Evolutionary conservation across 2,329 filamentous ascomycete genomes (phyloP).

Genomic region (Ceratocystis huliohia): DNA sequence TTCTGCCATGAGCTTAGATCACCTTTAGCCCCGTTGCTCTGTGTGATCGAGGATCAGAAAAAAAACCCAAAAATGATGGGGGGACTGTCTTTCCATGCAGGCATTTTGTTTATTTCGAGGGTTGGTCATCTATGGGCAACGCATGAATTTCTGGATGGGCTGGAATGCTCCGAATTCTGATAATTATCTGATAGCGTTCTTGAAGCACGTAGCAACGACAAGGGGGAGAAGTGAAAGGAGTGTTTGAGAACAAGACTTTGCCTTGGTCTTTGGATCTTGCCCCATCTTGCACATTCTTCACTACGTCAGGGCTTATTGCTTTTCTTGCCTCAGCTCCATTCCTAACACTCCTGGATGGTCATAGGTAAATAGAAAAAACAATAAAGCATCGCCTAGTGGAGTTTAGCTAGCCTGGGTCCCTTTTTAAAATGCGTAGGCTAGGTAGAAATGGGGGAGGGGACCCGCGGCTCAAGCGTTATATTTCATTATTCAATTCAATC

Average conservation of each 20-base stretch:
- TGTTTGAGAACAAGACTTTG: background rate
- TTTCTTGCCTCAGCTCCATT: background rate
- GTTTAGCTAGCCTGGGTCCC: background rate
- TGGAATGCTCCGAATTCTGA: constrained; percentile 3
- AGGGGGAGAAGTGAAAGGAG: background rate
- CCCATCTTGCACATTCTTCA: background rate
- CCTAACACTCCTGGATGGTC: background rate
- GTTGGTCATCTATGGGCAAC: background rate
- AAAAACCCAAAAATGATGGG: constrained; percentile 1
- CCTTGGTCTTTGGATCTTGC: background rate
- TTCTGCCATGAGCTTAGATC: background rate
- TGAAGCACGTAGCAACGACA: background rate
- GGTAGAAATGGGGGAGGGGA: no score
- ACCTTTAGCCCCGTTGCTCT: constrained; percentile 6
- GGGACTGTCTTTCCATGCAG: background rate
- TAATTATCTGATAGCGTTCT: background rate
- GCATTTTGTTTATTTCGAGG: background rate
- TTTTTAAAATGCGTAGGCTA: no score
- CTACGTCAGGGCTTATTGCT: background rate
- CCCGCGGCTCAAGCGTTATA: background rate
- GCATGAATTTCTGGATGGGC: background rate
- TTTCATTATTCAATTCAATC: background rate
- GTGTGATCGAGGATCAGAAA: background rate
- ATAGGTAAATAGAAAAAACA: background rate
- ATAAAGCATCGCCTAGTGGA: background rate